Evolutionary conservation across 176 grass and related monocot genomes (phyloP), one percentile per base, ranked within the genome.

Genomic region (Avena eriantha): DNA sequence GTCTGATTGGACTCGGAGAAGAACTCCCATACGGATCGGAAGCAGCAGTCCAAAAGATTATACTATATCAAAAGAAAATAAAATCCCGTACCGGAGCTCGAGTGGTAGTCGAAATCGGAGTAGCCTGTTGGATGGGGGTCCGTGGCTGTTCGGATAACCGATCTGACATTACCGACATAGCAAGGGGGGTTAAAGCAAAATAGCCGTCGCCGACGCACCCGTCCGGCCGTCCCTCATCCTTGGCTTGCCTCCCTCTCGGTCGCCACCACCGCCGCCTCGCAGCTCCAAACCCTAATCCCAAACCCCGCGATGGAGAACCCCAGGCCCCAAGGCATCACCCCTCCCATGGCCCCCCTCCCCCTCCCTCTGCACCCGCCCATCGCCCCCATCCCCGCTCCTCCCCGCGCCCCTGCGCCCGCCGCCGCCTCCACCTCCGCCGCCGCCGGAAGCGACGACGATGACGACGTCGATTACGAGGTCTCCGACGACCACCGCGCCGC

Each of bases 401-500:
- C 94, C 19, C 19, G 87, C 68, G 86, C 84, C 24, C 58, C 80
- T 10, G 68, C 83, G 1, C 56, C 82, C 12, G 10, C 69, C 36
- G 19, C 82, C 31, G 33, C 83, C 69, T 69, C 81, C 66, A 35
- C 79, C 69, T 29, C 77, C 23, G 35, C 60, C 33, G 50, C 47
- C 13, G 23, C 73, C 24, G 24, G 80, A 41, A 69, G 53, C 24
- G 77, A 68, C 10, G 75, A 69, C n/a, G 86, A 67, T 2, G 89
- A 81, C 3, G 95, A 90, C n/a, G 81, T 54, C 67, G 84, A 89
- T 15, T 95, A 98, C 69, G 96, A 94, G 78, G 53, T 98, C 53
- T 98, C 92, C 8, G 96, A 98, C 10, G 96, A 95, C 65, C 89
- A 91, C 86, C 91, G 91, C 56, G 88, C 92, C 48, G 96, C 96